A percentile compares a stretch with the other conserved stretches of the same genome.
phyloP scores from a whole-genome alignment of 345 rosid species.

The Camelina sativa region DNA sequence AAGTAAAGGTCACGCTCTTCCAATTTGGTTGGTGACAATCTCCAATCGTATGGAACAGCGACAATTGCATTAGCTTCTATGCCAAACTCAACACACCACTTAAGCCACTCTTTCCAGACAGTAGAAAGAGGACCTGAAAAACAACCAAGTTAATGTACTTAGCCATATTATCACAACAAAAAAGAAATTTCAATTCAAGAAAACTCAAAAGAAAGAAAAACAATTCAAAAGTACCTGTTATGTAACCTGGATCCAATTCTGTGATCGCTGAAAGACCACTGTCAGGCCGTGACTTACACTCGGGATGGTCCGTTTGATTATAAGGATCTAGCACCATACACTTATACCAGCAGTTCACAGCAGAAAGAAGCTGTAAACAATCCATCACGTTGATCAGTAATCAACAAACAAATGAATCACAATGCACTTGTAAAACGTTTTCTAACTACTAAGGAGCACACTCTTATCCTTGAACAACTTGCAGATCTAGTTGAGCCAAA shows the following conservation, averaged over 20 bases:
- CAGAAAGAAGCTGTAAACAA: conserved; percentile 81
- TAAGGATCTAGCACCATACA: conserved; percentile 91
- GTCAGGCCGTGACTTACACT: conserved; percentile 95
- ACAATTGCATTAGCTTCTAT: conserved; percentile 91
- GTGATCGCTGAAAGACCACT: conserved; percentile 96
- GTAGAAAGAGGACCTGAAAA: conserved; percentile 92
- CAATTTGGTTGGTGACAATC: conserved; percentile 88
- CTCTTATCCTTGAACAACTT: conserved; percentile 2
- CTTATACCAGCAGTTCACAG: conserved; percentile 99
- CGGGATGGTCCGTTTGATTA: conserved; percentile 96
- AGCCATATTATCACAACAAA: conserved; percentile 13
- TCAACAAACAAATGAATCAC: not conserved
- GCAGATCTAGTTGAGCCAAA: conserved; percentile 22
- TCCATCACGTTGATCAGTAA: conserved; percentile 24
- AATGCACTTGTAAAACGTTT: conserved; percentile 8
- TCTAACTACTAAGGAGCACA: conserved; percentile 12
- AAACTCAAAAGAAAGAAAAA: conserved; percentile 14
- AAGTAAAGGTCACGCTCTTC: conserved; percentile 98
- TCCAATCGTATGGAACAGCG: conserved; percentile 98
- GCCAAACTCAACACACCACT: conserved; percentile 98
- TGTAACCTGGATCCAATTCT: conserved; percentile 95
- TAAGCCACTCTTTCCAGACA: conserved; percentile 99
- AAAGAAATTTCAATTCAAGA: not conserved
- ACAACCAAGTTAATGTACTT: conserved; percentile 19
- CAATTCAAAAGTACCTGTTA: conserved; percentile 61